Evolutionary conservation across 2,329 filamentous ascomycete species (phyloP), one percentile per base, ranked within the genome.

Genomic region (Talaromyces sp.): DNA sequence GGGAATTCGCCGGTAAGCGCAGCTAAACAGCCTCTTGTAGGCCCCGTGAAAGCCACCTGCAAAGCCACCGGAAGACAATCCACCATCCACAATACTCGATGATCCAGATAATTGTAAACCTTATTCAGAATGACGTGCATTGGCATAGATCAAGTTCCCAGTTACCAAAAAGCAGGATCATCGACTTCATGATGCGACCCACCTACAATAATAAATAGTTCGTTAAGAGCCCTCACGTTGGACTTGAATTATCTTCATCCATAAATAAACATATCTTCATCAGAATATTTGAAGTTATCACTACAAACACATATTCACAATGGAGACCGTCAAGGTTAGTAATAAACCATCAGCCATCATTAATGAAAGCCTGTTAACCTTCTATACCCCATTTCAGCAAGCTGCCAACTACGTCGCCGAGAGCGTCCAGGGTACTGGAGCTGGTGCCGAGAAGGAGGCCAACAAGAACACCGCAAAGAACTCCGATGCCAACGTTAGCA

Each of bases 401-500:
- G 81, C 80, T 68, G 84, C 77, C 76, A 87, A 86, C 82, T 87
- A 87, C 82, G 84, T 87, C 75, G 75, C 82, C 62, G 86, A 87
- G 80, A 76, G 78, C 66, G 73, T 85, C 69, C 80, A 86, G 78
- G 76, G 85, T 70, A 77, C 77, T 56, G 69, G 78, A 58, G 76
- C 77, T 56, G 78, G 80, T 61, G 76, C 81, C 56, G 83, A 79
- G 76, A 88, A 88, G 83, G 84, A 87, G 77, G 77, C 77, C 77
- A 88, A 88, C 82, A 87, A 88, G 82, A 69, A 80, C 61, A 80
- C 84, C 61, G 86, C 85, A 72, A 87, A 88, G 81, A 83, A 84
- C 69, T 71, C 63, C 70, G 75, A 85, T 68, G 78, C 78, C 56
- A 60, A 63, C 62, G 5, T 85, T 52, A 69, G 74, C 67, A 84